Base-by-base conservation (phyloP, 768 basidiomycete species). In the Royoungia palumana region DNA sequence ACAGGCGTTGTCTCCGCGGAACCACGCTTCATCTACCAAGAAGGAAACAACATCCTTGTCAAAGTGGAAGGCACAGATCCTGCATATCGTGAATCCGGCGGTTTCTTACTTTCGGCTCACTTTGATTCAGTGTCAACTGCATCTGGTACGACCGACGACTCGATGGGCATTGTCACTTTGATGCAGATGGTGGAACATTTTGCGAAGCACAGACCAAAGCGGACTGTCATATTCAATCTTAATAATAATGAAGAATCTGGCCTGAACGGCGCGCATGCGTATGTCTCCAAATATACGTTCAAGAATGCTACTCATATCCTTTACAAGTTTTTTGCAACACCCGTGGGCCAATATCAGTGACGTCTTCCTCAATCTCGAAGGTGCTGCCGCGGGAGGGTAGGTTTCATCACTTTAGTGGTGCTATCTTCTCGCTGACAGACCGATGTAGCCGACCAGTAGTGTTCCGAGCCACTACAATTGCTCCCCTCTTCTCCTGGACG, bases 231-330 rank as follows among this genome's bases (percentile, higher is more conserved):
- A 4, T 89, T 92, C 72, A 89, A 91, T 58, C 77, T 89, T 63
- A 93, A 93, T 64, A 91, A 92, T 51, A 89, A 85, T 1, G 90
- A 92, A 60, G 89, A 93, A 58, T 81, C 88, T 62, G 78, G 82
- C 28, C 63, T 91, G 54, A 76, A 84, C 51, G 89, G 89, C 20
- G 84, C 88, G 8, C 82, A 82, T 59, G 72, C 75, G 78, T 88
- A 63, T 54, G 65, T 42, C 43, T 46, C 47, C 40, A 43, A 40
- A 61, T 64, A 6, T 10, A 12, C n/a, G 5, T 39, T 1, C 12
- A 10, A 24, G 35, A 8, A 17, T 11, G 24, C 37, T 12, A 38
- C 19, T 47, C 14, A 63, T 16, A 1, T 41, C 27, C 32, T 30
- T 37, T 19, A 3, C 46, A 46, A 87, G 85, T 9, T 89, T 87